Evolutionary conservation across 164 flowering plant genomes (phyloP), one percentile per base, ranked within the genome.

Genomic region (Aristolochia fimbriata): DNA sequence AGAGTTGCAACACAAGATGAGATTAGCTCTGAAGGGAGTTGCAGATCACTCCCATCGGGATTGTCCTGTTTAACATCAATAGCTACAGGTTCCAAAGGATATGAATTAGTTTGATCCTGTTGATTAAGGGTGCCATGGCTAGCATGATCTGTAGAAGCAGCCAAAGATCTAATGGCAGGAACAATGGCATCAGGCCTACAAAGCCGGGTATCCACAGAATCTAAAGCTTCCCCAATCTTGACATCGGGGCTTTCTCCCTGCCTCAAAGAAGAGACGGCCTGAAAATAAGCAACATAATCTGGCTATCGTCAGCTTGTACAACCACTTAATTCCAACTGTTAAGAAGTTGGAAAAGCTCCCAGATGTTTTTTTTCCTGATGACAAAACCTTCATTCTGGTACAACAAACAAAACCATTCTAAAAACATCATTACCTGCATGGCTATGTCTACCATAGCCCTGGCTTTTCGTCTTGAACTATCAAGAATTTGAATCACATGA

Each of bases 391-490:
- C 23, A 16, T 50, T n/a, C 53, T n/a, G 22, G 1, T 50, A 48
- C 5, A 48, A 12, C 53, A 50, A 22, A 50, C n/a, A 50, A 22
- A 1, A 15, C 11, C 9, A 19, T 17, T 50, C 53, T 7, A 10
- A 16, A 17, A 50, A 50, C 2, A n/a, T 8, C 53, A 50, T 17
- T 17, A 50, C 12, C 53, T 50, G 22, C 21, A 50, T 6, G 11
- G 23, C 91, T 48, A 72, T 74, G 65, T 77, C 77, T 21, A 85
- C 91, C 91, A 85, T 81, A 24, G 73, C 64, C 53, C 69, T 77
- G 37, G 88, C 85, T 76, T 77, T 85, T 41, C 59, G 53, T 71
- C 73, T 73, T 24, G 91, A 83, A 58, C 73, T 77, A 50, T 81
- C 80, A 57, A 79, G 74, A 72, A 85, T 81, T 65, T 80, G 85